Percentiles rank a stretch among this genome's conserved stretches.
These are phyloP conservation scores for Mortierella sp. DNA, from an alignment of 371 early-diverging fungal genomes.

Conservation along the genomic window DNA sequence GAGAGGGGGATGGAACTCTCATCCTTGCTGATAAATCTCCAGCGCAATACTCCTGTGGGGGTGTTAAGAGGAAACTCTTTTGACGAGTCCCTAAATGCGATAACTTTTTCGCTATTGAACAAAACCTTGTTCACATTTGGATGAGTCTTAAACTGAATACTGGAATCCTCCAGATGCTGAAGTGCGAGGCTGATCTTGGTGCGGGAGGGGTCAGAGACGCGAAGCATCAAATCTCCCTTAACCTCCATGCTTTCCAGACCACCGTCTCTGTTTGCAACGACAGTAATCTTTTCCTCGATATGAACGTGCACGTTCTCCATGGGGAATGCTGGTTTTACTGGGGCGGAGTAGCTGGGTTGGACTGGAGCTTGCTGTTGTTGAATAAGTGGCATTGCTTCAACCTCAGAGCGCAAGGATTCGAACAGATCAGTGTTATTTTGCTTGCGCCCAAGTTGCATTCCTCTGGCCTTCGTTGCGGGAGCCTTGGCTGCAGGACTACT, in stretches of 20 bases:
- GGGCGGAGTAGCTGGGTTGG: slow-evolving; percentile 38
- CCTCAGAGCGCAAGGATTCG: slow-evolving; percentile 88
- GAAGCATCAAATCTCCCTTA: slow-evolving; percentile 89
- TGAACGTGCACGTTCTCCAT: slow-evolving; percentile 82
- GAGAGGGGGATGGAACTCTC: slow-evolving; percentile 88
- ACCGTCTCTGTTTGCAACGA: slow-evolving; percentile 91
- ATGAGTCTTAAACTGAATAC: slow-evolving; percentile 91
- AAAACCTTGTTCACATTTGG: slow-evolving; percentile 96
- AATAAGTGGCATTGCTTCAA: slow-evolving; percentile 60
- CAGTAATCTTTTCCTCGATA: slow-evolving; percentile 89
- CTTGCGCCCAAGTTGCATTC: slow-evolving; percentile 96
- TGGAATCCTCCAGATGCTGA: slow-evolving; percentile 64
- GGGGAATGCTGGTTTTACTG: slow-evolving; percentile 25
- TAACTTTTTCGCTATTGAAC: slow-evolving; percentile 77
- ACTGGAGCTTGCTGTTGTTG: slow-evolving; percentile 28
- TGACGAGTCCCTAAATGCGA: slow-evolving; percentile 85
- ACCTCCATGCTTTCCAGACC: slow-evolving; percentile 93
- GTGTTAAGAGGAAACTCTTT: slow-evolving; percentile 91
- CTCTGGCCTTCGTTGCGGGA: slow-evolving; percentile 75
- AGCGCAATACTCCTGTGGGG: slow-evolving; percentile 88
- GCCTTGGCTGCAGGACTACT: slow-evolving; percentile 55
- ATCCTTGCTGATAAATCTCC: slow-evolving; percentile 86
- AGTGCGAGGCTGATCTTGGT: slow-evolving; percentile 72
- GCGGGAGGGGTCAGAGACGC: slow-evolving; percentile 74
- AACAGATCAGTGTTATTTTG: slow-evolving; percentile 82